Base-by-base conservation (phyloP, 768 basidiomycete species). In the Scleroderma citrinum region DNA sequence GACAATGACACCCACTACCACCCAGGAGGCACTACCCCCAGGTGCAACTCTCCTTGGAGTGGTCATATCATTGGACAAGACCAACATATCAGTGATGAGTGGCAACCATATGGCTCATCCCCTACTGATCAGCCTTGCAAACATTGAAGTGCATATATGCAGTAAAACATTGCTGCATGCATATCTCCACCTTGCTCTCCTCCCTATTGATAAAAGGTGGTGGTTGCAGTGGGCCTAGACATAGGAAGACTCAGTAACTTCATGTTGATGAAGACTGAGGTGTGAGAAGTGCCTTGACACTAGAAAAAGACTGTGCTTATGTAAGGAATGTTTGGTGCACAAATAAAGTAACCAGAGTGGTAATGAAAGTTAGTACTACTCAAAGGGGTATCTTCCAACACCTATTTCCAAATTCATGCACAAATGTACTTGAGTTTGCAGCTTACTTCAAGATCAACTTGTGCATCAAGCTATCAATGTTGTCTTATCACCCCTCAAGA, bases 1-100 rank as follows among this genome's bases (percentile, higher is more conserved):
- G 56, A 59, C 32, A 73, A 74, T 5, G 60, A 69, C 1, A 56
- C 66, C 1, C 69, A 72, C 47, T 67, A 68, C 52, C 71, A 58
- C 32, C 8, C n/a, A 51, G 50, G 43, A 45, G 7, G 21, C 17
- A 23, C 38, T 54, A 19, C 46, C 51, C 0, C 8, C 14, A 14
- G 54, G 56, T 24, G 38, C 32, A 24, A 54, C 39, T 2, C 14
- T 49, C 3, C 17, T 49, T 3, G 48, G 50, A 0, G 17, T 52
- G 1, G n/a, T 57, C 4, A 46, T 52, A 5, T 50, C 31, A 6
- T 53, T n/a, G 3, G 52, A 56, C 38, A 53, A 56, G 29, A 56
- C 42, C 2, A 52, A 43, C 7, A 47, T 57, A 1, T 54, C 46
- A 0, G 26, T 49, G 12, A 44, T 47, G 26, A 46, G 44, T 20